Evolutionary conservation across 106 monocot genomes (phyloP).

Genomic region (Alisma plantagoaquatica): DNA sequence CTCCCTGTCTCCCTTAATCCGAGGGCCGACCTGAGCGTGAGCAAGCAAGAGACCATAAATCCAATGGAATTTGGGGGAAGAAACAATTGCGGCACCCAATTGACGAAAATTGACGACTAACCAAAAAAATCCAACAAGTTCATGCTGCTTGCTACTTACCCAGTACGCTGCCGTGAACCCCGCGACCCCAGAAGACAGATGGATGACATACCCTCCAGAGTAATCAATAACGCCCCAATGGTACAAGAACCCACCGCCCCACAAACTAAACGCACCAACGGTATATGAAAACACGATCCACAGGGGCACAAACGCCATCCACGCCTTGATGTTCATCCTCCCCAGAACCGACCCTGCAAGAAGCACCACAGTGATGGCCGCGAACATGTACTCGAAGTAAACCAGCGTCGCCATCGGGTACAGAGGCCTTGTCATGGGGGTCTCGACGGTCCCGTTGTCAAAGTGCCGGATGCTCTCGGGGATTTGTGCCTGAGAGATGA

Average conservation of each 20-base stretch:
- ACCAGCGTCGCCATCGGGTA: constrained; percentile 31
- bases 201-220: constrained; percentile 42
- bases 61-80: not conserved
- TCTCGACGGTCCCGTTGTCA: not conserved
- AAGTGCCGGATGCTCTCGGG: constrained; percentile 6
- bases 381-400: constrained; percentile 24
- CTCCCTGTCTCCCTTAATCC: constrained; percentile 29
- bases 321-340: constrained; percentile 40
- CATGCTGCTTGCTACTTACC: constrained; percentile 15
- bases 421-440: not conserved
- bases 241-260: constrained; percentile 39
- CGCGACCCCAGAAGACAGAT: constrained; percentile 32
- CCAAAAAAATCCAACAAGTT: no score
- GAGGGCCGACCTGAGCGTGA: constrained; percentile 35
- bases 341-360: constrained; percentile 35
- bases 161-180: constrained; percentile 44
- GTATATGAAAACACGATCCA: constrained; percentile 43
- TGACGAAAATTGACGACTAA: no score
- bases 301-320: constrained; percentile 40
- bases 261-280: constrained; percentile 38
- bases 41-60: not conserved
- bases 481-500: constrained; percentile 11
- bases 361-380: constrained; percentile 26
- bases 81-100: no score
- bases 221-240: constrained; percentile 45